phyloP scores from a whole-genome alignment of 768 basidiomycete genomes.

The Boletus eberwhitei region DNA sequence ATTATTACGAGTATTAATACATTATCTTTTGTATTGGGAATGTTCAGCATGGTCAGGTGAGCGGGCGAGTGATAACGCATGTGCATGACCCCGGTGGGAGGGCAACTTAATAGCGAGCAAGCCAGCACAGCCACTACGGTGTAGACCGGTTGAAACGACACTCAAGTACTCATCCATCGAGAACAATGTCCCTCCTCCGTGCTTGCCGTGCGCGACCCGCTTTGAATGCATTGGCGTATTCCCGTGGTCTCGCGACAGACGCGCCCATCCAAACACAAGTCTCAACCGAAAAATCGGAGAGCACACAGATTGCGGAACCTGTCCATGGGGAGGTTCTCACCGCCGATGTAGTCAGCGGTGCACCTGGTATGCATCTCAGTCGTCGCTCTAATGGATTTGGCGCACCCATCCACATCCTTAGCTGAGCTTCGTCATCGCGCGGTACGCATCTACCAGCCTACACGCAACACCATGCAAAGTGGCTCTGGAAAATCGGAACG shows the following conservation, averaged over 20 bases:
- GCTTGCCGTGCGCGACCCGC: conserved; percentile 34
- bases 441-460: conserved; percentile 90
- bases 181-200: conserved; percentile 56
- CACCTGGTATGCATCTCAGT: conserved; percentile 57
- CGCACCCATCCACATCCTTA: conserved; percentile 28
- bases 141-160: not conserved
- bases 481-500: conserved; percentile 79
- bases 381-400: not conserved
- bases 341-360: conserved; percentile 83
- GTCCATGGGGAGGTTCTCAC: conserved; percentile 59
- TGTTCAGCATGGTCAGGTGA: not conserved
- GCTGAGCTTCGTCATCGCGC: conserved; percentile 82
- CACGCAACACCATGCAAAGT: conserved; percentile 94
- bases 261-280: conserved; percentile 21
- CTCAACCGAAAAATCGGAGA: conserved; percentile 21
- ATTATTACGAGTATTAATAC: conserved; percentile 2
- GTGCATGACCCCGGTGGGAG: not conserved
- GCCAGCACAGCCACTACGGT: conserved; percentile 23
- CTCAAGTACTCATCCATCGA: not conserved
- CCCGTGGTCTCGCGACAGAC: conserved; percentile 22
- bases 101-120: no score
- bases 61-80: no score
- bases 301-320: conserved; percentile 41
- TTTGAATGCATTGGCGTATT: conserved; percentile 9
- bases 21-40: not conserved